Evolutionary conservation across 164 flowering plant genomes (phyloP).

Genomic region (Umbellularia californica): DNA sequence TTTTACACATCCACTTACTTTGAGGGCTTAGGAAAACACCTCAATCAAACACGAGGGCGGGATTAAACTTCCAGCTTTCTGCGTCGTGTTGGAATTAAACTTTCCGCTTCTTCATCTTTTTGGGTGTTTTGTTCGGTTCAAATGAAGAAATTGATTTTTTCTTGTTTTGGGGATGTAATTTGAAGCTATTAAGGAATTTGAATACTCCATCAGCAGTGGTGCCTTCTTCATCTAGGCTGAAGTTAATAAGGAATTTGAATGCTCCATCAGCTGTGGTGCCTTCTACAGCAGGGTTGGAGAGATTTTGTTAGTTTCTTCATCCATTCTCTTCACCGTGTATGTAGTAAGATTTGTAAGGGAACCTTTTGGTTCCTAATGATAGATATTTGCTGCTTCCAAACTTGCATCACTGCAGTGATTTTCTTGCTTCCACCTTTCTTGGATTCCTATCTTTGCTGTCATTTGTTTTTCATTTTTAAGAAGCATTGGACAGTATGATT

Average conservation of each 20-base stretch:
- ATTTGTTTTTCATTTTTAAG: neutral
- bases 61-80: neutral
- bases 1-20: neutral
- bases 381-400: neutral
- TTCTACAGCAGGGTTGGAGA: neutral
- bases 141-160: neutral
- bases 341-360: neutral
- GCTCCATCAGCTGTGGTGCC: neutral
- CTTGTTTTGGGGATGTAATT: neutral
- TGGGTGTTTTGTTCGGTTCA: neutral
- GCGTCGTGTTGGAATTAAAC: neutral
- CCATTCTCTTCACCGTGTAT: neutral
- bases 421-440: neutral
- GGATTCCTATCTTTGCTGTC: neutral
- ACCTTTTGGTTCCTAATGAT: neutral
- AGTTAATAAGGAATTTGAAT: neutral
- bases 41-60: too few species aligned
- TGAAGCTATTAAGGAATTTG: neutral
- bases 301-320: neutral
- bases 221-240: too few species aligned
- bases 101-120: neutral
- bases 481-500: neutral
- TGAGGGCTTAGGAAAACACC: neutral
- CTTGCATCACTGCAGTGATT: neutral
- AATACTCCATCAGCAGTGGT: neutral